Conservation (phyloP, 2,329 filamentous ascomycete species). For the Stagonosporopsis rhizophila region DNA sequence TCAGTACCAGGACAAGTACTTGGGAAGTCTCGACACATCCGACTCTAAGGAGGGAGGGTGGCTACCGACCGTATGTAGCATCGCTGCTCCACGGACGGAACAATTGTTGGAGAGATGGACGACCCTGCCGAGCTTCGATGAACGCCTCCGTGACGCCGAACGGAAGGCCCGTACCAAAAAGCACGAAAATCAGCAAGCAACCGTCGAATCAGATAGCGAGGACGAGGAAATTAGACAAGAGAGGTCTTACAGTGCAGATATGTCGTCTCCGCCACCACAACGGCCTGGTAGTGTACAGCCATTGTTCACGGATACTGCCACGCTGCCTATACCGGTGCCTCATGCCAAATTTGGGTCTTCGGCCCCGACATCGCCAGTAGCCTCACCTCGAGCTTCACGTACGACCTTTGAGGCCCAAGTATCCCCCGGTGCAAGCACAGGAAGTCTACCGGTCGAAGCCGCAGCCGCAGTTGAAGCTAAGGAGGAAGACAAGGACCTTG, state of each 20-base stretch:
- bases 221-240: slow-evolving; percentile 37
- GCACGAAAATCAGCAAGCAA: slow-evolving; percentile 41
- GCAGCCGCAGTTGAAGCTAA: slow-evolving; percentile 43
- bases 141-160: slow-evolving; percentile 34
- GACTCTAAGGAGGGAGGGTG: slow-evolving; percentile 29
- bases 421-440: slow-evolving; percentile 37
- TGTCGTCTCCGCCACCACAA: slow-evolving; percentile 21
- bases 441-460: slow-evolving; percentile 38
- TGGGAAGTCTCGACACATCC: slow-evolving; percentile 34
- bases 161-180: slow-evolving; percentile 31
- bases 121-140: slow-evolving; percentile 40
- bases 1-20: slow-evolving; percentile 38
- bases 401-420: slow-evolving; percentile 23
- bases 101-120: slow-evolving; percentile 44
- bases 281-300: slow-evolving; percentile 36
- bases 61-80: slow-evolving; percentile 33
- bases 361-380: slow-evolving; percentile 35
- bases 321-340: slow-evolving; percentile 30
- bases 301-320: slow-evolving; percentile 36
- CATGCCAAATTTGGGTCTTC: slow-evolving; percentile 27
- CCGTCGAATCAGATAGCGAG: slow-evolving; percentile 46
- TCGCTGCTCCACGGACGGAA: slow-evolving; percentile 35
- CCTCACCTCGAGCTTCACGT: slow-evolving; percentile 33
- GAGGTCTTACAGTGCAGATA: slow-evolving; percentile 17
- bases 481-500: slow-evolving; percentile 39